phyloP scores from a whole-genome alignment of 257 asterid genomes.

The Leptodermis oblonga region DNA sequence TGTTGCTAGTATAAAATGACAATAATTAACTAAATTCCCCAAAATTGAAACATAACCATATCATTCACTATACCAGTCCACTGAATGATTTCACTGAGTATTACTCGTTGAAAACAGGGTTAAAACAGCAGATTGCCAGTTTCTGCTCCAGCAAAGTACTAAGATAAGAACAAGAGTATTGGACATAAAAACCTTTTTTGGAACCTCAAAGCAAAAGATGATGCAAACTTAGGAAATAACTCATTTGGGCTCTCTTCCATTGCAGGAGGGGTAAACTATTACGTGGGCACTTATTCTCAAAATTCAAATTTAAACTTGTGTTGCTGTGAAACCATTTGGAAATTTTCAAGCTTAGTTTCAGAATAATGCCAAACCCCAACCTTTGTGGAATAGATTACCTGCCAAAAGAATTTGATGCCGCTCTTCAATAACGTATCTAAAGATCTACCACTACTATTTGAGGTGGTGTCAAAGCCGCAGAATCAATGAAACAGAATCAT shows the following conservation, averaged over 20 bases:
- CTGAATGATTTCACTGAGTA: too few relatives aligned
- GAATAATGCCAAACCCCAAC: slow-evolving; percentile 29
- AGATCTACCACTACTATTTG: slow-evolving; percentile 49
- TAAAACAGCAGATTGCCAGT: not conserved
- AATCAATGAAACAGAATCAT: slow-evolving; percentile 76
- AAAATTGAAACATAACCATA: not conserved
- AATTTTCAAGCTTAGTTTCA: slow-evolving; percentile 9
- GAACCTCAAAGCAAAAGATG: not conserved
- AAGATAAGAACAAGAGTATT: not conserved
- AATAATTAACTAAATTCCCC: too few relatives aligned
- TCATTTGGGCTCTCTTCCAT: not conserved
- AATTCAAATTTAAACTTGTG: not conserved
- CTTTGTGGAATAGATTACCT: slow-evolving; percentile 48
- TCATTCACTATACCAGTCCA: not conserved
- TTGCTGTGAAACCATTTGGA: not conserved
- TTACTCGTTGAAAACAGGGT: too few relatives aligned
- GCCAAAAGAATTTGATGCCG: slow-evolving; percentile 60
- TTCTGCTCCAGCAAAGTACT: too few relatives aligned
- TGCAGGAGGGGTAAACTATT: not conserved
- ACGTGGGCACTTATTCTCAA: not conserved
- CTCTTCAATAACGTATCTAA: slow-evolving; percentile 43
- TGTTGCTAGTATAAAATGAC: not conserved
- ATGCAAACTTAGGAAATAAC: not conserved
- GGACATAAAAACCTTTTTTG: too few relatives aligned
- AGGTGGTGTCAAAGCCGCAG: slow-evolving; percentile 60